A percentile compares a stretch with the other conserved stretches of the same genome.
These are phyloP conservation scores for Emydomyces testavorans DNA, from an alignment of 2,329 filamentous ascomycete genomes.

Conservation along the genomic window DNA sequence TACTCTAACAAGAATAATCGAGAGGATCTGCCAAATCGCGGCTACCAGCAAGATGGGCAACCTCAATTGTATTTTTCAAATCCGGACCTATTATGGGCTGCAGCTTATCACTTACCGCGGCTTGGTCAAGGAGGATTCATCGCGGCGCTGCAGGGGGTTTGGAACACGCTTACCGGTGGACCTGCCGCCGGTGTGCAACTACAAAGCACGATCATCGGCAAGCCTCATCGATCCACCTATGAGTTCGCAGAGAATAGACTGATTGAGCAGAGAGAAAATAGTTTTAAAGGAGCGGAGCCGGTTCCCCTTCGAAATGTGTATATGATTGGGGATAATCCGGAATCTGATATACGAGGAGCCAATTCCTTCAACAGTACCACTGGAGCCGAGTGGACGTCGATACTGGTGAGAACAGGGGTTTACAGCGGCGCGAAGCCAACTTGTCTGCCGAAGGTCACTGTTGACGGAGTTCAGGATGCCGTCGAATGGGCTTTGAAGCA, in stretches of 20 bases:
- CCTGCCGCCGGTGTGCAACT: slow-evolving; percentile 44
- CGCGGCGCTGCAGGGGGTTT: slow-evolving; percentile 67
- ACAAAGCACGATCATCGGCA: slow-evolving; percentile 61
- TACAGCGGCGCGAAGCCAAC: slow-evolving; percentile 50
- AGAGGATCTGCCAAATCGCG: slow-evolving; percentile 51
- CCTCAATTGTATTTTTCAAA: slow-evolving; percentile 80
- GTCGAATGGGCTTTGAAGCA: slow-evolving; percentile 63
- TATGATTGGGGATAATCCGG: slow-evolving; percentile 87
- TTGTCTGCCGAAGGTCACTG: slow-evolving; percentile 52
- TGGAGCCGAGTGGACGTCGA: slow-evolving; percentile 63
- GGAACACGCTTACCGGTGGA: slow-evolving; percentile 57
- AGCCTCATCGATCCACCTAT: slow-evolving; percentile 69
- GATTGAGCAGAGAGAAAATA: slow-evolving; percentile 44
- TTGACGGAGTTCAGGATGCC: slow-evolving; percentile 63
- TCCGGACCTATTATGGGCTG: slow-evolving; percentile 80
- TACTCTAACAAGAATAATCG: slow-evolving; percentile 61
- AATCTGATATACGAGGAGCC: slow-evolving; percentile 80
- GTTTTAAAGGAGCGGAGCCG: slow-evolving; percentile 32
- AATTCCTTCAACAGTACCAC: slow-evolving; percentile 58
- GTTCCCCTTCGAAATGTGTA: slow-evolving; percentile 61
- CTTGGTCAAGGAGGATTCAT: slow-evolving; percentile 88
- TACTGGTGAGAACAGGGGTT: slow-evolving; percentile 72
- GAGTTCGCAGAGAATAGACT: slow-evolving; percentile 70
- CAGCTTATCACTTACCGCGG: slow-evolving; percentile 70
- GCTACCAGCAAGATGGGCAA: slow-evolving; percentile 74